These are phyloP conservation scores for Tolypocladium guangdongense DNA, from an alignment of 2,329 filamentous ascomycete species.

Conservation along the genomic window DNA sequence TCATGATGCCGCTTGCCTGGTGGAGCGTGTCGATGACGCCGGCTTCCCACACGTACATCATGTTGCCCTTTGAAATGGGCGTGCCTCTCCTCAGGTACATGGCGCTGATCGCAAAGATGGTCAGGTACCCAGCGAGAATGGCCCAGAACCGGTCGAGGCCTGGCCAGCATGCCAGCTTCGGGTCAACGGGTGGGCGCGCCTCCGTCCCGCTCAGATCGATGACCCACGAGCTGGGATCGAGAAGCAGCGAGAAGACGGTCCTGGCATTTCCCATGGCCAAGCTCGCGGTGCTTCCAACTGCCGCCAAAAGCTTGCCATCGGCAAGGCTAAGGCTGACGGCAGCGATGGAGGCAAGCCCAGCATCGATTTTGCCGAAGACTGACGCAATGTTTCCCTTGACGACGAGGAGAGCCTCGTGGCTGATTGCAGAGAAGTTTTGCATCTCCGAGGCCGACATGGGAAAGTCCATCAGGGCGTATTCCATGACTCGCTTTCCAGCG, in stretches of 20 bases:
- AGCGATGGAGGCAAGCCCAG: slow-evolving; percentile 31
- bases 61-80: slow-evolving; percentile 49
- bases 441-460: slow-evolving; percentile 50
- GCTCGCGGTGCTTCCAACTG: not conserved
- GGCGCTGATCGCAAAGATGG: slow-evolving; percentile 62
- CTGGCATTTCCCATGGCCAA: slow-evolving; percentile 10
- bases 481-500: slow-evolving; percentile 36
- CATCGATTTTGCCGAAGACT: slow-evolving; percentile 27
- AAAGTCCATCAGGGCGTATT: slow-evolving; percentile 38
- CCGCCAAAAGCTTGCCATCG: slow-evolving; percentile 6
- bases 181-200: slow-evolving; percentile 31
- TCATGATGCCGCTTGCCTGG: slow-evolving; percentile 93
- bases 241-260: slow-evolving; percentile 15
- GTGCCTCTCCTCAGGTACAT: slow-evolving; percentile 68
- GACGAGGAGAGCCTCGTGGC: slow-evolving; percentile 55
- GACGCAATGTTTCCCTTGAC: slow-evolving; percentile 43
- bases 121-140: slow-evolving; percentile 69
- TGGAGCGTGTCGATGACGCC: slow-evolving; percentile 72
- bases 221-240: slow-evolving; percentile 45
- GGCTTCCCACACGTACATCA: slow-evolving; percentile 58
- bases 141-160: slow-evolving; percentile 56
- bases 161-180: slow-evolving; percentile 56
- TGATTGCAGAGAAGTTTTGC: slow-evolving; percentile 65
- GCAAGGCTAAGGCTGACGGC: slow-evolving; percentile 25
- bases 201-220: slow-evolving; percentile 41